A percentile compares a stretch with the other conserved stretches of the same genome.
Evolutionary conservation across 202 grass and related monocot species (phyloP).

Genomic region (Saccharum hybrid): DNA sequence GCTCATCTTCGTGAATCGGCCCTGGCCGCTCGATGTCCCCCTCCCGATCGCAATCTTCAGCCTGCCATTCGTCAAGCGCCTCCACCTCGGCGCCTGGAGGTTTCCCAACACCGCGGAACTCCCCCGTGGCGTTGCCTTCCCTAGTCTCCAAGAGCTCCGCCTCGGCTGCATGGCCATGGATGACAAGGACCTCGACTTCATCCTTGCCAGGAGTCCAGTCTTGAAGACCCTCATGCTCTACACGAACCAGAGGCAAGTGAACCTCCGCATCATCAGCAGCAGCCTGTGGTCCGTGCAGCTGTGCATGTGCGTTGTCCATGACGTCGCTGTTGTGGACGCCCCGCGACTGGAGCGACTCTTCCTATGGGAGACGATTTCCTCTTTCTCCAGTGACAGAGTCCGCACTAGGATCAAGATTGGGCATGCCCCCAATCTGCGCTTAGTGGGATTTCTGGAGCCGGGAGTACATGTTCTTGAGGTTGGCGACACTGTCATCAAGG

Average conservation of each 20-base stretch:
- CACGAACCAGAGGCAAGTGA: background rate
- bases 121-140: background rate
- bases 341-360: conserved; percentile 32
- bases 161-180: background rate
- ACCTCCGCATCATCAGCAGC: background rate
- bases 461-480: background rate
- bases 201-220: conserved; percentile 16
- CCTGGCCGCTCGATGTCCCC: background rate
- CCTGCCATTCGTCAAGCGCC: background rate
- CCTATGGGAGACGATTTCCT: background rate
- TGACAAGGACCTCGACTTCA: background rate
- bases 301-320: conserved; percentile 2
- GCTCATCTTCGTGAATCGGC: background rate
- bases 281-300: conserved; percentile 16
- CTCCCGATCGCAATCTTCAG: background rate
- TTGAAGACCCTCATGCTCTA: conserved; percentile 30
- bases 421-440: background rate
- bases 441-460: background rate
- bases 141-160: conserved; percentile 10
- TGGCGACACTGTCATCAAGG: background rate
- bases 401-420: background rate
- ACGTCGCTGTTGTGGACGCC: background rate
- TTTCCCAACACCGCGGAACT: background rate
- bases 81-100: background rate
- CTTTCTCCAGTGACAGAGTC: background rate